Conservation (phyloP, 768 basidiomycete genomes). For the Xerocomellus chrysenteron region DNA sequence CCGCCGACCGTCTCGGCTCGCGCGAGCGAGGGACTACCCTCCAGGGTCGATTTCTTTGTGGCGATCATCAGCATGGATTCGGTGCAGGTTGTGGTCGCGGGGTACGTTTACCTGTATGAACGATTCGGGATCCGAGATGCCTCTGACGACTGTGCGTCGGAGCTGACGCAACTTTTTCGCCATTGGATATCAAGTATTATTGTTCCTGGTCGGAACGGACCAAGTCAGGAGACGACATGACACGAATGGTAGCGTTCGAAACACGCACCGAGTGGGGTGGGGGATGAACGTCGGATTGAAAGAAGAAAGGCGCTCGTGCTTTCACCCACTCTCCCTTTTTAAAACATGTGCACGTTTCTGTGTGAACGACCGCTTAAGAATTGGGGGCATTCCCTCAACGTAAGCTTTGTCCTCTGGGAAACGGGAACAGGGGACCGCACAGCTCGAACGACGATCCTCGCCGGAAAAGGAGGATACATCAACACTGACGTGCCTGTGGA, state of each 20-base stretch:
- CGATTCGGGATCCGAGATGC: conserved; percentile 16
- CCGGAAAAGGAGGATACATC: neutral
- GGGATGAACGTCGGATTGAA: neutral
- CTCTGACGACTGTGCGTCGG: conserved; percentile 22
- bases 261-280: neutral
- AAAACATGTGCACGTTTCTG: too few relatives aligned
- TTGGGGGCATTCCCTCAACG: neutral
- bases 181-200: conserved; percentile 3
- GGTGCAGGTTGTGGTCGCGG: neutral
- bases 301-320: neutral
- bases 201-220: neutral
- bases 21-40: neutral
- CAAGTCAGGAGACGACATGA: neutral
- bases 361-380: neutral
- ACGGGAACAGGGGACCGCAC: neutral
- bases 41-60: neutral
- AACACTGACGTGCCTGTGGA: neutral
- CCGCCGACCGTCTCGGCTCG: neutral
- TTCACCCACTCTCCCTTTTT: neutral
- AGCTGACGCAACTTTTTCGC: conserved; percentile 2
- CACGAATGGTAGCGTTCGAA: neutral
- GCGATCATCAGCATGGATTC: neutral
- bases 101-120: conserved; percentile 6
- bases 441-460: neutral
- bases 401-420: neutral